Conservation (phyloP, 1,139 yeast species). For the Lodderomyces theae region DNA sequence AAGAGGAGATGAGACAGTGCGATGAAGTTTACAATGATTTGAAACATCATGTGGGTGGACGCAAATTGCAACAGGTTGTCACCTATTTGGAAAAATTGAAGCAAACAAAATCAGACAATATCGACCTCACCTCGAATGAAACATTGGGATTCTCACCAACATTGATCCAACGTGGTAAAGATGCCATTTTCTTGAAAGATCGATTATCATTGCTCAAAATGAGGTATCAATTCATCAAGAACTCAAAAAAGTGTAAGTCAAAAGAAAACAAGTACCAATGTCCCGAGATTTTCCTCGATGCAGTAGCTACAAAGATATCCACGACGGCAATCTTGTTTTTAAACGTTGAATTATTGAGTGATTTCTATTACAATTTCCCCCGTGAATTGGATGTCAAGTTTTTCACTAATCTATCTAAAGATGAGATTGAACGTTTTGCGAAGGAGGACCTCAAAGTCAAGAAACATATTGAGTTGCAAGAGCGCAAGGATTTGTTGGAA, state of each 20-base stretch:
- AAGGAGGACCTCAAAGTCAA: conserved; percentile 92
- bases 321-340: conserved; percentile 90
- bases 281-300: conserved; percentile 91
- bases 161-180: conserved; percentile 71
- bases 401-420: conserved; percentile 59
- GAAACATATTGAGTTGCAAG: conserved; percentile 89
- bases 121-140: conserved; percentile 49
- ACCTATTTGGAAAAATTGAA: conserved; percentile 61
- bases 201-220: conserved; percentile 69
- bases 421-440: conserved; percentile 85
- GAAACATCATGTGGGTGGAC: conserved; percentile 73
- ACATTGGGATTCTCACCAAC: conserved; percentile 76
- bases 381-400: conserved; percentile 82
- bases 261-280: conserved; percentile 86
- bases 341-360: conserved; percentile 90
- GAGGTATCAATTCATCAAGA: conserved; percentile 74
- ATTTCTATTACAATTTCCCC: conserved; percentile 94
- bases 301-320: conserved; percentile 86
- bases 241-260: conserved; percentile 66
- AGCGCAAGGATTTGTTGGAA: conserved; percentile 83
- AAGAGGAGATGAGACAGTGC: conserved; percentile 86
- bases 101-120: conserved; percentile 44
- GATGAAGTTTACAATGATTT: conserved; percentile 61
- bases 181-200: conserved; percentile 79
- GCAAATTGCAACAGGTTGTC: conserved; percentile 80